phyloP scores from a whole-genome alignment of 2,329 filamentous ascomycete genomes.

The Knufia fluminis region DNA sequence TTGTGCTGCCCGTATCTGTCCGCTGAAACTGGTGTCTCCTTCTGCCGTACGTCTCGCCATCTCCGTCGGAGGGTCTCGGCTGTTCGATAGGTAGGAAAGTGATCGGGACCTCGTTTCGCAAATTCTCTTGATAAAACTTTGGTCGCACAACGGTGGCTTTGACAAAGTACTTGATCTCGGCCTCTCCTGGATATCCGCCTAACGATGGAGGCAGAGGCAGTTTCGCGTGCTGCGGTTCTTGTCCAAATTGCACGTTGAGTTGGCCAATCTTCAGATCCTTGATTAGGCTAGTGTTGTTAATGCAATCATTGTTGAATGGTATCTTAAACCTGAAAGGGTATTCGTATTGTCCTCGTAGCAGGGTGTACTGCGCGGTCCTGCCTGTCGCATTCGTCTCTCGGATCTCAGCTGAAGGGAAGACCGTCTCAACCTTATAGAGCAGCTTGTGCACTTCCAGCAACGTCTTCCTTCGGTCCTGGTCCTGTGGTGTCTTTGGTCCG shows the following conservation, averaged over 20 bases:
- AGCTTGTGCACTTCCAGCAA: conserved; percentile 43
- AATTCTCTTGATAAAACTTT: conserved; percentile 82
- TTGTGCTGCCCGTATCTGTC: conserved; percentile 17
- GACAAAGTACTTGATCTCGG: conserved; percentile 86
- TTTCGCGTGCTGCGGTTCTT: conserved; percentile 58
- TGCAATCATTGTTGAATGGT: conserved; percentile 43
- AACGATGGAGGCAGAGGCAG: conserved; percentile 81
- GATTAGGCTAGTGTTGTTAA: conserved; percentile 35
- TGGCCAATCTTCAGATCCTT: conserved; percentile 39
- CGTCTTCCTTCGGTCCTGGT: conserved; percentile 39
- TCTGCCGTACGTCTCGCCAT: conserved; percentile 75
- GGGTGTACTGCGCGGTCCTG: conserved; percentile 33
- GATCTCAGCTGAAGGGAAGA: conserved; percentile 38
- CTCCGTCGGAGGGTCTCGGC: conserved; percentile 56
- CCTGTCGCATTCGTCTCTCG: conserved; percentile 26
- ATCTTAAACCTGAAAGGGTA: conserved; percentile 44
- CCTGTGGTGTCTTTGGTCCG: conserved; percentile 33
- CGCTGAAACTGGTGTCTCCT: conserved; percentile 54
- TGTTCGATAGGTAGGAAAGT: conserved; percentile 91
- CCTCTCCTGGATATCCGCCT: conserved; percentile 74
- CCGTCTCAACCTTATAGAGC: conserved; percentile 38
- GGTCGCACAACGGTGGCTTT: conserved; percentile 93
- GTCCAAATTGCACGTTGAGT: conserved; percentile 37
- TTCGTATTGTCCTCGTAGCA: conserved; percentile 37
- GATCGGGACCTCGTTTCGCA: conserved; percentile 49